phyloP scores from a whole-genome alignment of 306 rosid genomes.

The Trifolium pratense region DNA sequence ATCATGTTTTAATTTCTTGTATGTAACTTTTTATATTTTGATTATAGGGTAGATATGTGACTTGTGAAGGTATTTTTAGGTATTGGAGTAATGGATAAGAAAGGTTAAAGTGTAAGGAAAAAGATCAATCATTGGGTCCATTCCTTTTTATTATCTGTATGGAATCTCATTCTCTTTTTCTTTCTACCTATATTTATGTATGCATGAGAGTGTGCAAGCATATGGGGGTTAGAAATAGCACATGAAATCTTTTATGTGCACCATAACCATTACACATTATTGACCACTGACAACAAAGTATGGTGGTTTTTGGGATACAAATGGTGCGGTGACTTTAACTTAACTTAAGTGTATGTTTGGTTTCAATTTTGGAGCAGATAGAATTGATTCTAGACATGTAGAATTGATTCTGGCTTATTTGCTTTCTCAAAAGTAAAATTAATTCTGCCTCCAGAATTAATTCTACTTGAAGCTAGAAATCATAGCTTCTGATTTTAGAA shows the following conservation, averaged over 20 bases:
- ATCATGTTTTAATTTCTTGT: slow-evolving; percentile 23
- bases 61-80: slow-evolving; percentile 29
- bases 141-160: slow-evolving; percentile 60
- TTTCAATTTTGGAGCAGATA: no score
- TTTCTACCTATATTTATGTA: slow-evolving; percentile 4
- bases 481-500: no score
- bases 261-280: slow-evolving; percentile 35
- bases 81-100: slow-evolving; percentile 70
- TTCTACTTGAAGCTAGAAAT: no score
- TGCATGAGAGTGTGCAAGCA: slow-evolving; percentile 36
- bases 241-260: slow-evolving; percentile 33
- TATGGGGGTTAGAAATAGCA: slow-evolving; percentile 38
- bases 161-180: slow-evolving; percentile 52
- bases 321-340: background rate
- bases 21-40: slow-evolving; percentile 44
- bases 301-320: slow-evolving; percentile 25
- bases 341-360: no score
- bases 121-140: slow-evolving; percentile 58
- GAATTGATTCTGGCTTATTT: no score
- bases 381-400: no score
- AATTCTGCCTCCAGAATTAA: no score
- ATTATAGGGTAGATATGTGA: slow-evolving; percentile 4
- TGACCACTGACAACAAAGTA: slow-evolving; percentile 22
- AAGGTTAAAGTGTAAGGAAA: slow-evolving; percentile 60
- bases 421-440: no score